Evolutionary conservation across 192 early-diverging fungal species (phyloP), one percentile per base, ranked within the genome.

Genomic region (Phlyctochytrium planicorne): DNA sequence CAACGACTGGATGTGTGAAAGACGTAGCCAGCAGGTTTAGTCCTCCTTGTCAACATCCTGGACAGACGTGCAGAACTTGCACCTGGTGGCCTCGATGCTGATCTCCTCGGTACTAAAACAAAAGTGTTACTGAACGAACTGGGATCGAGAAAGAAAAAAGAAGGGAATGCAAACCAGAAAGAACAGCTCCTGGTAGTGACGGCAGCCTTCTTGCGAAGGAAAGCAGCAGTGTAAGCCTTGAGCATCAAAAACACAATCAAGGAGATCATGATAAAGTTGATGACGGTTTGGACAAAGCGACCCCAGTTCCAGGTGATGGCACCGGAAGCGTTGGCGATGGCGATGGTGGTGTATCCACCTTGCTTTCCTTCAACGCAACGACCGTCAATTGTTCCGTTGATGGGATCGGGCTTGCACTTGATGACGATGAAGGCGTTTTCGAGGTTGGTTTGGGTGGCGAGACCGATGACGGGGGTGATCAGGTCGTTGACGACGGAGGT

Each of bases 401-500:
- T n/a, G n/a, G n/a, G n/a, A 23, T 27, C 32, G 16, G 16, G 10
- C 17, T 60, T 66, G 62, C 63, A 71, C 16, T 34, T 63, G 6
- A 66, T 56, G 16, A 66, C 65, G 14, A 66, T 20, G 20, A 66
- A 73, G 52, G 52, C 24, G 53, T 53, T 30, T 32, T 72, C 74
- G 62, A 78, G 60, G 66, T 74, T 78, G 31, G 60, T 71, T 63
- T 79, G 53, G 2, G 75, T 73, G 10, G 82, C 87, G 33, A 91
- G 55, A 30, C 78, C 78, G 59, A 91, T 79, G 52, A 87, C 40
- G n/a, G 89, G 87, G 16, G 82, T 81, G 37, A 89, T 76, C 25
- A 89, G 75, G 74, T 88, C 88, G 20, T 65, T 71, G 25, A 63
- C 61, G 50, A 69, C 61, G 2, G 65, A 66, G 14, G 53, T 17